These are phyloP conservation scores for Excoecaria agallocha DNA, from an alignment of 345 rosid species.

Conservation along the genomic window DNA sequence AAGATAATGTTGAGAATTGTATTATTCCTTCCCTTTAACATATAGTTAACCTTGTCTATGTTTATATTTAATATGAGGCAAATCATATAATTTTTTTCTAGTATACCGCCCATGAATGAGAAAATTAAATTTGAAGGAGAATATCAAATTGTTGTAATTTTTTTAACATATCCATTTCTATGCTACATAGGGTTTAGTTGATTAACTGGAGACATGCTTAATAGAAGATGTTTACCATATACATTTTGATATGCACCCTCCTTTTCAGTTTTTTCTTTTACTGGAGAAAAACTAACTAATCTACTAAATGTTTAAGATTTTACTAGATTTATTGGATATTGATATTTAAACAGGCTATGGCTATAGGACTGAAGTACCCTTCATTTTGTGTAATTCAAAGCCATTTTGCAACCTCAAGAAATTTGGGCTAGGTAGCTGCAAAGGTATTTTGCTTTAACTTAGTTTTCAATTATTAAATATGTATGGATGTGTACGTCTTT, in stretches of 20 bases:
- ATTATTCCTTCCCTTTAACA: background rate
- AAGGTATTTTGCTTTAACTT: slow-evolving; percentile 48
- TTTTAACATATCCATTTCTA: background rate
- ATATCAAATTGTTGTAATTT: background rate
- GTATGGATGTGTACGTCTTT: background rate
- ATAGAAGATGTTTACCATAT: background rate
- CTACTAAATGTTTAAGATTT: background rate
- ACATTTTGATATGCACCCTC: background rate
- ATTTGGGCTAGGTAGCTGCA: slow-evolving; percentile 93
- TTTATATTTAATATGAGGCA: background rate
- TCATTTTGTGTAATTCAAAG: slow-evolving; percentile 89
- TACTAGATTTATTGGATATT: slow-evolving; percentile 6
- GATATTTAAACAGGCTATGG: slow-evolving; percentile 65
- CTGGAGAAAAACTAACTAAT: background rate
- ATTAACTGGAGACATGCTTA: background rate
- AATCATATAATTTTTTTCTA: background rate
- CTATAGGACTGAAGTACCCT: slow-evolving; percentile 92
- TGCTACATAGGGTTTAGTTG: background rate
- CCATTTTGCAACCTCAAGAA: slow-evolving; percentile 83
- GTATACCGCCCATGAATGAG: background rate
- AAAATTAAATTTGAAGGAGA: background rate
- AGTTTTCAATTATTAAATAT: background rate
- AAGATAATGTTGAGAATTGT: background rate
- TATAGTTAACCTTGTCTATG: too few relatives aligned
- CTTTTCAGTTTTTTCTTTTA: background rate